Evolutionary conservation across 805 yeast genomes (phyloP).

Genomic region (Hanseniaspora jakobsenii): DNA sequence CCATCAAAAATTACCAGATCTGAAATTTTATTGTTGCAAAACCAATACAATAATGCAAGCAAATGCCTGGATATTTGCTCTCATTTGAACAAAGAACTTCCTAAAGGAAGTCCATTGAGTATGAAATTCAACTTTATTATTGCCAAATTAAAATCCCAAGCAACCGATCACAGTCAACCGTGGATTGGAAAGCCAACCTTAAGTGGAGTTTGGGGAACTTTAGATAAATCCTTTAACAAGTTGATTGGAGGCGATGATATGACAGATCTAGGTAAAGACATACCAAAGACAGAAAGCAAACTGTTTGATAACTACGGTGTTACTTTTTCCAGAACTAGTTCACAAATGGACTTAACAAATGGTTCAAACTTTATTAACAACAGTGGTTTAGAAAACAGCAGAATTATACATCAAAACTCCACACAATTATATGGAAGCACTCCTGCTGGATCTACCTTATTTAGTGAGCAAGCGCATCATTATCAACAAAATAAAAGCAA

Average conservation of each 20-base stretch:
- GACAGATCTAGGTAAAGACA: slow-evolving; percentile 29
- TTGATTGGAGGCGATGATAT: slow-evolving; percentile 79
- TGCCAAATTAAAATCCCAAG: slow-evolving; percentile 34
- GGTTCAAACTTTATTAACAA: not conserved
- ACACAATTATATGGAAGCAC: not conserved
- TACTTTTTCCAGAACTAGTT: slow-evolving; percentile 46
- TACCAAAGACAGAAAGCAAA: slow-evolving; percentile 29
- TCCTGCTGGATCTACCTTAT: not conserved
- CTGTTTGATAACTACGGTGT: slow-evolving; percentile 66
- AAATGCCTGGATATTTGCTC: slow-evolving; percentile 46
- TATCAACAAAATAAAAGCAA: not conserved
- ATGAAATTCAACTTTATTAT: slow-evolving; percentile 28
- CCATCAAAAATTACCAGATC: slow-evolving; percentile 59
- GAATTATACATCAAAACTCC: not conserved
- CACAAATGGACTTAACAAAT: slow-evolving; percentile 29
- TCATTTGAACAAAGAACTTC: slow-evolving; percentile 30
- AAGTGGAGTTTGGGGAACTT: slow-evolving; percentile 78
- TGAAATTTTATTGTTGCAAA: slow-evolving; percentile 54
- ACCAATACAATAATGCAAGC: slow-evolving; percentile 45
- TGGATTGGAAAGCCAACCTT: slow-evolving; percentile 74
- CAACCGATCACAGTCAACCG: slow-evolving; percentile 42
- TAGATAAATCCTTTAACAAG: slow-evolving; percentile 66
- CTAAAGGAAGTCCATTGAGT: slow-evolving; percentile 29
- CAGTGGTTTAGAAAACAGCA: not conserved
- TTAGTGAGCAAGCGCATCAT: not conserved